Percentiles rank a stretch among this genome's conserved stretches.
phyloP scores from a whole-genome alignment of 2,329 filamentous ascomycete species.

The Sporothrix luriei region DNA sequence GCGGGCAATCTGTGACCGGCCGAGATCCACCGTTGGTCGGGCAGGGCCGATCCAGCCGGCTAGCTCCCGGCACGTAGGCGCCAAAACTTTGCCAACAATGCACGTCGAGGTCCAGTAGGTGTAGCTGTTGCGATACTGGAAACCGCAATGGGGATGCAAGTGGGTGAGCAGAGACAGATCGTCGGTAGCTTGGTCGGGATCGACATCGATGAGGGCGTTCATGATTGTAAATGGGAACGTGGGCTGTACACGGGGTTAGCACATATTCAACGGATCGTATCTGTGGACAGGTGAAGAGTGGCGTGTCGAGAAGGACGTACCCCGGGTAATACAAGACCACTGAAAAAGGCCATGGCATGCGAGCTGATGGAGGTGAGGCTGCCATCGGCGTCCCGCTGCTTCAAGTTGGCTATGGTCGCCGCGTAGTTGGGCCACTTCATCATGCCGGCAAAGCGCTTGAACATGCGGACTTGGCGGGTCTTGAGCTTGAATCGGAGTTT shows the following conservation, averaged over 20 bases:
- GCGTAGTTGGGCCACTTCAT: conserved; percentile 78
- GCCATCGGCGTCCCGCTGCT: conserved; percentile 60
- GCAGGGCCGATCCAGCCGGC: conserved; percentile 76
- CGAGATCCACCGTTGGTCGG: conserved; percentile 66
- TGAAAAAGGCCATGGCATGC: conserved; percentile 77
- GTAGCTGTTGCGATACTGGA: conserved; percentile 72
- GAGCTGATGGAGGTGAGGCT: conserved; percentile 64
- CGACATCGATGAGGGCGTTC: conserved; percentile 75
- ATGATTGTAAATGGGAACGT: conserved; percentile 75
- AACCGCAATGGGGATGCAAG: conserved; percentile 68
- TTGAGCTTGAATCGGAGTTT: conserved; percentile 66
- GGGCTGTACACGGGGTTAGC: conserved; percentile 43
- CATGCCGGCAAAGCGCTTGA: conserved; percentile 68
- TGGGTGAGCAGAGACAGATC: conserved; percentile 68
- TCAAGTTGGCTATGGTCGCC: conserved; percentile 64
- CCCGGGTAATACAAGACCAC: conserved; percentile 71
- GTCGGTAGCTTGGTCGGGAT: conserved; percentile 67
- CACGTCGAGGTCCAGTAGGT: conserved; percentile 75
- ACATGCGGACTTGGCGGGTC: conserved; percentile 67
- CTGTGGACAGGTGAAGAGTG: not conserved
- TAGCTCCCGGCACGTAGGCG: conserved; percentile 69
- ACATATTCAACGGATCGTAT: not conserved
- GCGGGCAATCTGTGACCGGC: conserved; percentile 68
- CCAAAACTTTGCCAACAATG: conserved; percentile 75
- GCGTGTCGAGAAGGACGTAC: conserved; percentile 46